Conservation (phyloP, 805 yeast species). For the Candida tallmaniae region DNA sequence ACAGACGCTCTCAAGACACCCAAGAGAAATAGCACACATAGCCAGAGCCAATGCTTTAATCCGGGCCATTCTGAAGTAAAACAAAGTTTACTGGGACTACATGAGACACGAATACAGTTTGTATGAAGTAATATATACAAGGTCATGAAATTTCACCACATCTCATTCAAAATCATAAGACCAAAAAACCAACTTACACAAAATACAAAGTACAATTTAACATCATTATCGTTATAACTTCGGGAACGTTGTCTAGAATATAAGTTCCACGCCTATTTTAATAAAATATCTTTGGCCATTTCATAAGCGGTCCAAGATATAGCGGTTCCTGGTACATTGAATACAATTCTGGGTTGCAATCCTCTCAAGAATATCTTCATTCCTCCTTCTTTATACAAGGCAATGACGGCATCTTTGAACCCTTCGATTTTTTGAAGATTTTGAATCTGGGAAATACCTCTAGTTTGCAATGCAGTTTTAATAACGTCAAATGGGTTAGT, state of each 20-base stretch:
- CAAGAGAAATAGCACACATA: conserved; percentile 26
- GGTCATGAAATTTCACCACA: too few species aligned
- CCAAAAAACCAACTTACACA: neutral
- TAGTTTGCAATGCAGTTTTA: conserved; percentile 86
- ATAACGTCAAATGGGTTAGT: conserved; percentile 94
- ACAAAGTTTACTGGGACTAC: neutral
- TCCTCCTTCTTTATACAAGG: conserved; percentile 60
- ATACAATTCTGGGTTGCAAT: conserved; percentile 81
- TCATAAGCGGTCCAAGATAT: conserved; percentile 98
- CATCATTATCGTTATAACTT: too few species aligned
- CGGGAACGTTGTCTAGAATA: too few species aligned
- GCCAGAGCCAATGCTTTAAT: conserved; percentile 24
- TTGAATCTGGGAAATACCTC: conserved; percentile 50
- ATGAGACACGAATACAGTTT: neutral
- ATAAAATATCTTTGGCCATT: conserved; percentile 79
- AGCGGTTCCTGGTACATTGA: conserved; percentile 94
- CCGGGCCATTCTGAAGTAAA: conserved; percentile 17
- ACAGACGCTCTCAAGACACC: conserved; percentile 44
- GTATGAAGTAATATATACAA: conserved; percentile 1
- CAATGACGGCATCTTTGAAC: conserved; percentile 63
- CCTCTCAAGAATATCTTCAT: conserved; percentile 74
- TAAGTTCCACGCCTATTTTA: too few species aligned
- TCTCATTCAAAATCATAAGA: too few species aligned
- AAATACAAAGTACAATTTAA: neutral
- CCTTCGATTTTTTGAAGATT: conserved; percentile 56